These are phyloP conservation scores for Porodaedalea pini DNA, from an alignment of 1,284 basidiomycete genomes.

Conservation along the genomic window DNA sequence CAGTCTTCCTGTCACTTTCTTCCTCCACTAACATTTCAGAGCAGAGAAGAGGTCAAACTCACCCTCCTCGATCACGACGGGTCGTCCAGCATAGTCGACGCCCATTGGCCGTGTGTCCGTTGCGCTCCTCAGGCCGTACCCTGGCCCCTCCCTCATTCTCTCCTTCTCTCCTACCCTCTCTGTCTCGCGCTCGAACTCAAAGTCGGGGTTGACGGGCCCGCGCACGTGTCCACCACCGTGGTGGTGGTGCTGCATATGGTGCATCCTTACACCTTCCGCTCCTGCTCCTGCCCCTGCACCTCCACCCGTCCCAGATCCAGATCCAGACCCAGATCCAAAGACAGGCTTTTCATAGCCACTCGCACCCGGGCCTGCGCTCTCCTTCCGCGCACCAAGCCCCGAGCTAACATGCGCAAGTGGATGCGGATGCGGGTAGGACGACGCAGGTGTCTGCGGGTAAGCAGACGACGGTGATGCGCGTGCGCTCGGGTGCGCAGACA, in stretches of 20 bases:
- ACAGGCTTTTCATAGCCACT: background rate
- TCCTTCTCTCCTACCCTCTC: conserved; percentile 2
- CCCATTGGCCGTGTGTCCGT: conserved; percentile 1
- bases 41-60: conserved; percentile 8
- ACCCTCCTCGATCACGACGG: conserved; percentile 6
- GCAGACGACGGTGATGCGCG: background rate
- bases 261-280: conserved; percentile 5
- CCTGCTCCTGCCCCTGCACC: background rate
- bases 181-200: conserved; percentile 7
- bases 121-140: background rate
- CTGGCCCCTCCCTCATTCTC: conserved; percentile 4
- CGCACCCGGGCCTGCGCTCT: background rate
- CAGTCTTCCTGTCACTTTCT: background rate
- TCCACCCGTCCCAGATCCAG: background rate
- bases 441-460: background rate
- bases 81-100: conserved; percentile 1
- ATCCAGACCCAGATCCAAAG: background rate
- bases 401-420: background rate
- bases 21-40: conserved; percentile 2
- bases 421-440: background rate
- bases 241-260: conserved; percentile 13
- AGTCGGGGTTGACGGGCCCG: background rate
- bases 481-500: background rate
- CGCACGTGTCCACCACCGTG: conserved; percentile 1
- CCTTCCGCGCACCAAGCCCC: too few species aligned